Evolutionary conservation across 2,329 filamentous ascomycete species (phyloP), one percentile per base, ranked within the genome.

Genomic region (Chaetomiaceae sp.): DNA sequence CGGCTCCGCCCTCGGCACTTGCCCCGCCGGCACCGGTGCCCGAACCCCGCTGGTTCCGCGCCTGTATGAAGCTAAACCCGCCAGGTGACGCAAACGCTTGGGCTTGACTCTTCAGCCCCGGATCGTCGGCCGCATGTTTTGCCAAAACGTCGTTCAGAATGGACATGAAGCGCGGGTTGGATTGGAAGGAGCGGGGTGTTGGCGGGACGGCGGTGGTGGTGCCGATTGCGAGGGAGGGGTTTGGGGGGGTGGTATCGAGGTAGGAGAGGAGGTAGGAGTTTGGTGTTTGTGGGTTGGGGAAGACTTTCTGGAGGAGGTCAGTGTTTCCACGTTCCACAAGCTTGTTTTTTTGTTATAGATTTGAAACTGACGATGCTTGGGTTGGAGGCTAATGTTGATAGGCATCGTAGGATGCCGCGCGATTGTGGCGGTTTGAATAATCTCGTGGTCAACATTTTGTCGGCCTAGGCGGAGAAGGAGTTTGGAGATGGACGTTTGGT

Each of bases 21-120:
- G 80, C 79, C 31, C 80, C 80, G 15, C 79, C 78, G 1, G 75
- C 78, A 2, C 78, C 79, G 39, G 73, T 71, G 3, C 56, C 52
- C 47, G 69, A 66, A 6, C 64, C 60, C 7, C 71, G 66, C 25
- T 66, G 65, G 48, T 59, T 66, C 23, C 64, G 61, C 38, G 74
- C 72, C 29, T 73, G 70, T 3, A 72, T 72, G 56, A 78, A 79
- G 63, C 77, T 78, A 42, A 70, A 72, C 0, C 79, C 80, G 3
- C 80, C 82, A 0, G 81, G 77, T 1, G 78, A 77, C 3, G 83
- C 83, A 58, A 84, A 81, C 1, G 80, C 81, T 34, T 74, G 72
- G 0, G 83, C 84, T 63, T 87, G 82, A 8, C 72, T 72, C 54
- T 73, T 67, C 1, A 86, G 71, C 29, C 72, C 71, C 4, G 79